Base-by-base conservation (phyloP, 805 yeast genomes). In the Metschnikowia gelsemii region DNA sequence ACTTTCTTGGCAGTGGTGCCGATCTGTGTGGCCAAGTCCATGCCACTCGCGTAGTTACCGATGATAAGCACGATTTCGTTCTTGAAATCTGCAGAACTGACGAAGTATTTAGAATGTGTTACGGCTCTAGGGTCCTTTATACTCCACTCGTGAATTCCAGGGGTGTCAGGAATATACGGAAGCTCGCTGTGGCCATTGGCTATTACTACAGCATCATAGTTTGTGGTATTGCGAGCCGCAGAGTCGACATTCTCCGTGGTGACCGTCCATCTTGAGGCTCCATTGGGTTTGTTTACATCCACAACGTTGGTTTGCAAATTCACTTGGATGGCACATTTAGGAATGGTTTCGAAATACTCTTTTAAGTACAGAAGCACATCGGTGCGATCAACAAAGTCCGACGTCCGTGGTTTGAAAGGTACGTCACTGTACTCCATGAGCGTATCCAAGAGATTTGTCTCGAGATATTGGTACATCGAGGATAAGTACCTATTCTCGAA, bases 41-140 rank as follows among this genome's bases (percentile, higher is more conserved):
- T 75, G 20, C 91, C 96, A 22, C 88, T 80, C 2, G 93, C 84
- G 8, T 82, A 79, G 52, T 81, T 82, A 0, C 95, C 95, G n/a
- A 87, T 77, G 5, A 86, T 73, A 18, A 52, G 45, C 32, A 87
- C 59, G 12, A 82, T 78, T n/a, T 62, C 70, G 32, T 66, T 59
- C 18, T 39, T 37, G 29, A 31, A 58, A 5, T 34, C 46, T 5
- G 31, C 39, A 8, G 57, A 40, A 18, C 66, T 61, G 5, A 55
- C 51, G 46, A 56, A 71, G 36, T 59, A 61, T 46, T 65, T 64
- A 18, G 70, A 62, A 50, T 67, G 72, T 33, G 55, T 48, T 20
- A 67, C 49, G 4, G 63, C 46, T 1, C 38, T 44, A 0, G 70
- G 67, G 32, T 43, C 49, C 16, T 35, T 34, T 17, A 44, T 42